Base-by-base conservation (phyloP, 2,329 filamentous ascomycete genomes). In the Cladorrhinum sp. region DNA sequence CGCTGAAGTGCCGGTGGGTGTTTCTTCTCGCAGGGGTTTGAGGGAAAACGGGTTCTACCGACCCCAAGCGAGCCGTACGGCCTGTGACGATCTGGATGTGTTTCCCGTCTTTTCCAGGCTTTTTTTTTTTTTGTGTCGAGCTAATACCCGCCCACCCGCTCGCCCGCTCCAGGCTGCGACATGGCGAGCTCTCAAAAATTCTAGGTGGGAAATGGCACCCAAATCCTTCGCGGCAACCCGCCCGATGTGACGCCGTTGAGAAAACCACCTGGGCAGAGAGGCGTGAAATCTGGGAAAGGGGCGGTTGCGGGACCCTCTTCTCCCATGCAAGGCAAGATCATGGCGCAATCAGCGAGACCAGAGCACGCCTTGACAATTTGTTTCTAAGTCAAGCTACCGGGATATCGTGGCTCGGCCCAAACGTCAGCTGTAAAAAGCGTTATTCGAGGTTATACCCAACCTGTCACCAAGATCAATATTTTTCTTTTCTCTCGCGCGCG, bases 171-270 rank as follows among this genome's bases (percentile, higher is more conserved):
- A 33, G 16, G 30, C 28, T n/a, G 28, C 52, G 21, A 21, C 52
- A 36, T 55, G 33, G 53, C 20, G 36, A 55, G 60, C 58, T 42
- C 16, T 16, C 6, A 42, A 42, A 56, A 65, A 65, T 55, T 54
- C 48, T 62, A 64, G 65, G 58, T 61, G 61, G 59, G 62, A 42
- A 42, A 42, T 60, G 56, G 39, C 57, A 57, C 53, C 51, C 55
- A 26, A n/a, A n/a, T 42, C 59, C 62, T 56, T 64, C 53, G 56
- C 21, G 52, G 42, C 42, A 16, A 52, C 21, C 23, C 62, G 61
- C 55, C 54, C 66, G 60, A 67, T 67, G 66, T 68, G 30, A 67
- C 66, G 64, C 65, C 63, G 63, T 65, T 66, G 61, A 57, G 49
- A 57, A 61, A 50, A 58, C 55, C 55, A 30, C n/a, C n/a, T n/a